phyloP scores from a whole-genome alignment of 2,329 filamentous ascomycete genomes.

The Elsinoe australis region DNA sequence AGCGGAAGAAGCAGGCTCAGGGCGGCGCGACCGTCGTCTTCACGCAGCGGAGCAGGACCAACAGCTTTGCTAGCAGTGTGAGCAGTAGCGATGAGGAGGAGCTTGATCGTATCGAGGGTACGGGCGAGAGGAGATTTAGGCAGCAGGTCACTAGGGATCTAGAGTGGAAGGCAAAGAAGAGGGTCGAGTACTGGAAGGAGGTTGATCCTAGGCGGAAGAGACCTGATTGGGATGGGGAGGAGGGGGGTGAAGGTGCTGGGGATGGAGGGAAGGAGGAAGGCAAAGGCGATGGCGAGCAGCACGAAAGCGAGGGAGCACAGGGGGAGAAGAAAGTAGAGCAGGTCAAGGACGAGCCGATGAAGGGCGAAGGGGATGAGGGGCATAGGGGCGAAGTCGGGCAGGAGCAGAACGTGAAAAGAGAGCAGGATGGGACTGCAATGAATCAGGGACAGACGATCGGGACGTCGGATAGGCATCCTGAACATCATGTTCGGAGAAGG shows the following conservation, averaged over 20 bases:
- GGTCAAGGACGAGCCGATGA: neutral
- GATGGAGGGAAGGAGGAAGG: neutral
- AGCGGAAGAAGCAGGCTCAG: slow-evolving; percentile 61
- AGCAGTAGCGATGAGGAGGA: slow-evolving; percentile 52
- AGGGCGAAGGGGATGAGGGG: neutral
- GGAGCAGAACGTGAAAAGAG: neutral
- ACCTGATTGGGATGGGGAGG: neutral
- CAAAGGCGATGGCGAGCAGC: neutral
- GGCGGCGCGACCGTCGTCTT: slow-evolving; percentile 30
- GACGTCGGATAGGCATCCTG: slow-evolving; percentile 11
- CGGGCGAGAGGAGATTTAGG: slow-evolving; percentile 4
- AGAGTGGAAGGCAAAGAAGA: slow-evolving; percentile 13
- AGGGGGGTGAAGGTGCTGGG: neutral
- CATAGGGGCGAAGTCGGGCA: neutral
- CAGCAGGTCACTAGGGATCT: slow-evolving; percentile 18
- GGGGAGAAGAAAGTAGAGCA: neutral
- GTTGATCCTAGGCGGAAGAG: slow-evolving; percentile 3
- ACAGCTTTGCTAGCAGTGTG: slow-evolving; percentile 39
- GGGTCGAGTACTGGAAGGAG: slow-evolving; percentile 14
- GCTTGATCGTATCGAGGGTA: slow-evolving; percentile 36
- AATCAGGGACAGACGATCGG: slow-evolving; percentile 13
- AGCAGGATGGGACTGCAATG: neutral
- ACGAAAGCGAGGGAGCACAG: too few relatives aligned
- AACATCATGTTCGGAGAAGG: slow-evolving; percentile 8
- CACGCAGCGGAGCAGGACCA: slow-evolving; percentile 29